Conservation (phyloP, 179 eudicot genomes). For the Beta corolliflora region DNA sequence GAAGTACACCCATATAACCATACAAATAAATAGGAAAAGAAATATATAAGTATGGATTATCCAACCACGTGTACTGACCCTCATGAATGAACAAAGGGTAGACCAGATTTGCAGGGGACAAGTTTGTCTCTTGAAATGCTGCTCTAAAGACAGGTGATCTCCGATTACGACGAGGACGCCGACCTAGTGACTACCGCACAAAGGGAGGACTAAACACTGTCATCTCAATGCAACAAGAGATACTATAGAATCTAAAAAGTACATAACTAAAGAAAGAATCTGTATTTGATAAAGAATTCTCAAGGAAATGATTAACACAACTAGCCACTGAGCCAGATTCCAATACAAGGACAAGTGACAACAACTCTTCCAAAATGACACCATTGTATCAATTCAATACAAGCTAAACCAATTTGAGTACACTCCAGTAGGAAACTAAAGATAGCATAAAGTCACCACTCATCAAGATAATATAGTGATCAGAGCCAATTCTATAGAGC, state of each 20-base stretch:
- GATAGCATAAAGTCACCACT: neutral
- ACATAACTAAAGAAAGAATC: neutral
- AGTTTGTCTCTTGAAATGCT: conserved; percentile 82
- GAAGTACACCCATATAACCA: neutral
- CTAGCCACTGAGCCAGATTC: neutral
- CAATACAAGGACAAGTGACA: no score
- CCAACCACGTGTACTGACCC: conserved; percentile 47
- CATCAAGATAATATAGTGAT: no score
- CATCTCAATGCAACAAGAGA: neutral
- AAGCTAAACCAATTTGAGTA: neutral
- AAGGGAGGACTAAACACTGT: conserved; percentile 9
- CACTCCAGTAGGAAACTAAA: neutral
- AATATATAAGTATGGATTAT: neutral
- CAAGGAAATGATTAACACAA: neutral
- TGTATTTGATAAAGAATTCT: neutral
- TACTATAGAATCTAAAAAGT: neutral
- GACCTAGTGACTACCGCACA: conserved; percentile 44
- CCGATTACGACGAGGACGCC: conserved; percentile 93
- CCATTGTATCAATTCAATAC: neutral
- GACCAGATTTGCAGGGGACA: conserved; percentile 91
- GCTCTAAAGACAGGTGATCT: conserved; percentile 66
- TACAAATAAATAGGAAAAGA: neutral
- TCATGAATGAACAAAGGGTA: conserved; percentile 97
- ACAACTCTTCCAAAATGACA: neutral
- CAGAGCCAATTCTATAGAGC: neutral